Conservation (phyloP, 2,329 filamentous ascomycete species). For the Thelonectria blattea region DNA sequence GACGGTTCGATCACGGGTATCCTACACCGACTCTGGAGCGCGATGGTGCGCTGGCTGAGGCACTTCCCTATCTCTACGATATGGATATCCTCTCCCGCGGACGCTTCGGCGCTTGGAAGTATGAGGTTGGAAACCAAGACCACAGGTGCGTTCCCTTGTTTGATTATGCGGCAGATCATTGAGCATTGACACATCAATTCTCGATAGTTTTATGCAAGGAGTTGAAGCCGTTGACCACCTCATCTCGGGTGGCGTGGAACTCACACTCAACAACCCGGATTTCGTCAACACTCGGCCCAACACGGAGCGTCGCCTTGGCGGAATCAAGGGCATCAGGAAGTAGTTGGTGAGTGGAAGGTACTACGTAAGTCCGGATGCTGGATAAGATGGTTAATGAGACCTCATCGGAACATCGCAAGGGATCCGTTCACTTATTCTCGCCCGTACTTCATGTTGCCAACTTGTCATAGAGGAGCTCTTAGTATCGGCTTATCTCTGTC, state of each 20-base stretch:
- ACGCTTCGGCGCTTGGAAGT: conserved; percentile 97
- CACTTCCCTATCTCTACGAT: conserved; percentile 89
- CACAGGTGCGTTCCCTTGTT: conserved; percentile 63
- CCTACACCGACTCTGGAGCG: conserved; percentile 94
- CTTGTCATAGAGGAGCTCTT: not conserved
- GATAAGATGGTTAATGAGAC: too few relatives aligned
- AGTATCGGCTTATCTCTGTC: too few relatives aligned
- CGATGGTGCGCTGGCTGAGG: conserved; percentile 89
- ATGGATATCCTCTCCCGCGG: conserved; percentile 94
- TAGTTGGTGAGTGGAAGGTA: not conserved
- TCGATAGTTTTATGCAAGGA: conserved; percentile 79
- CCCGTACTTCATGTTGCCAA: too few relatives aligned
- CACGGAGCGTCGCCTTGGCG: conserved; percentile 47
- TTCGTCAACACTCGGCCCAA: conserved; percentile 85
- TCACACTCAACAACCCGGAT: conserved; percentile 95
- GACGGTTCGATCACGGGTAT: conserved; percentile 97
- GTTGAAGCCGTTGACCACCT: conserved; percentile 95
- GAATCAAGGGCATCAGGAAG: conserved; percentile 2
- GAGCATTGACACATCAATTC: not conserved
- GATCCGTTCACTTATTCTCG: not conserved
- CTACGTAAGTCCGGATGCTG: not conserved
- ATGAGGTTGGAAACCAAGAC: conserved; percentile 96
- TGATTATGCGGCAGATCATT: not conserved
- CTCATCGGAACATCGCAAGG: too few relatives aligned
- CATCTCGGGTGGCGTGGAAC: conserved; percentile 84